Base-by-base conservation (phyloP, 768 basidiomycete species). In the Galerina marginata region DNA sequence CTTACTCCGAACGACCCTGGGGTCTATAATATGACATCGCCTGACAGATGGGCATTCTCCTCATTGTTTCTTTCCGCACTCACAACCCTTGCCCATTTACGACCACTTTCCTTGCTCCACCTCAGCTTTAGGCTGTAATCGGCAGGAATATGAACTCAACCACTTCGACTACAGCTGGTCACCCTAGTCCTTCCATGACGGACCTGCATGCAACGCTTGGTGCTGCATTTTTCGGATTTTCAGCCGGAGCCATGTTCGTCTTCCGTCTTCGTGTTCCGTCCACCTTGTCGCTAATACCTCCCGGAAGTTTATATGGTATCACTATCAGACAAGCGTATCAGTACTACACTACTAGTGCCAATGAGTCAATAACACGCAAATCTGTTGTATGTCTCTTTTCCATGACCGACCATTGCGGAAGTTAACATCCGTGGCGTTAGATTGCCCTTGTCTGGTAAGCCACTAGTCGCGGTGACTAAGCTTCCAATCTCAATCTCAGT, bases 221-320 rank as follows among this genome's bases (percentile, higher is more conserved):
- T 2, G 69, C 68, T 5, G 74, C 70, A 6, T 73, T 72, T 61
- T 71, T 71, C 59, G 74, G 74, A 23, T 75, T 68, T 60, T 62
- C 70, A 29, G 65, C 68, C 37, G 70, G 72, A 25, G 71, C 74
- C 36, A 66, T 71, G 74, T 75, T 50, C 53, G 72, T 70, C 6
- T 42, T 42, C 15, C 26, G n/a, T 43, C 20, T 16, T 37, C 50
- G 10, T 42, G 23, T 50, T n/a, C 29, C 15, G 14, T 37, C 9
- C 55, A 16, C 15, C 16, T 62, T 42, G 9, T 29, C 2, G 12
- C 53, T 37, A 48, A 37, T 14, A 20, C 33, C 29, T 16, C 45
- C 6, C 9, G 20, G 6, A 56, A 75, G 71, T 48, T 54, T 75
- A 15, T 75, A 69, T 56, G 74, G 74, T 10, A 71, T 75, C 49